These are phyloP conservation scores for Aulographum hederae DNA, from an alignment of 2,329 filamentous ascomycete species.

Conservation along the genomic window DNA sequence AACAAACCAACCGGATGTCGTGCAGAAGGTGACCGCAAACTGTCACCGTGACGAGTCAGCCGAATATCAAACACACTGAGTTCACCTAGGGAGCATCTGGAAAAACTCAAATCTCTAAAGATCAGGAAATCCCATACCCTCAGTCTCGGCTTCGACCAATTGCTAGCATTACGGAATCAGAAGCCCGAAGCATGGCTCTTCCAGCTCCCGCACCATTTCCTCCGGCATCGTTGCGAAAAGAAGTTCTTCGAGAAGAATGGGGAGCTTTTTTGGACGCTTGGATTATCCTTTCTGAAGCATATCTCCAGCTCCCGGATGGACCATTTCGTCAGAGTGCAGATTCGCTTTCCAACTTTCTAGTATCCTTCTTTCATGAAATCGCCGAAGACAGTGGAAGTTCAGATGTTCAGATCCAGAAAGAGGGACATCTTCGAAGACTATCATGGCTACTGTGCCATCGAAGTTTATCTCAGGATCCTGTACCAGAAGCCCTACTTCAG, in stretches of 20 bases:
- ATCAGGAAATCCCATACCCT: no score
- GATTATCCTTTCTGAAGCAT: slow-evolving; percentile 46
- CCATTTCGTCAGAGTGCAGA: slow-evolving; percentile 35
- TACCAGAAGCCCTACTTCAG: slow-evolving; percentile 28
- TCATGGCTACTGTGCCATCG: no score
- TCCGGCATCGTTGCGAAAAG: slow-evolving; percentile 43
- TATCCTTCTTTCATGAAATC: slow-evolving; percentile 44
- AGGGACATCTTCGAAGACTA: no score
- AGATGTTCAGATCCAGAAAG: no score
- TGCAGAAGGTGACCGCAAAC: no score
- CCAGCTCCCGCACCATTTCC: slow-evolving; percentile 47
- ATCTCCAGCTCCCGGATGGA: slow-evolving; percentile 39
- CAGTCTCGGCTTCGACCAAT: no score
- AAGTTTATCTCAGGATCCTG: background rate
- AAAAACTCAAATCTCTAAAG: no score
- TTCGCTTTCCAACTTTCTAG: slow-evolving; percentile 44
- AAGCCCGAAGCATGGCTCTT: slow-evolving; percentile 33
- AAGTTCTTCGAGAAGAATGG: slow-evolving; percentile 57
- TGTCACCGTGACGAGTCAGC: no score
- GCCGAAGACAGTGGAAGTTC: background rate
- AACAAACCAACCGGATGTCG: no score
- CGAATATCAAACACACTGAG: no score
- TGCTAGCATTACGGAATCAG: no score
- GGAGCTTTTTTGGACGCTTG: slow-evolving; percentile 59
- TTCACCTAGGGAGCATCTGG: no score